Base-by-base conservation (phyloP, 176 grass and related monocot species). In the Ensete glaucum region DNA sequence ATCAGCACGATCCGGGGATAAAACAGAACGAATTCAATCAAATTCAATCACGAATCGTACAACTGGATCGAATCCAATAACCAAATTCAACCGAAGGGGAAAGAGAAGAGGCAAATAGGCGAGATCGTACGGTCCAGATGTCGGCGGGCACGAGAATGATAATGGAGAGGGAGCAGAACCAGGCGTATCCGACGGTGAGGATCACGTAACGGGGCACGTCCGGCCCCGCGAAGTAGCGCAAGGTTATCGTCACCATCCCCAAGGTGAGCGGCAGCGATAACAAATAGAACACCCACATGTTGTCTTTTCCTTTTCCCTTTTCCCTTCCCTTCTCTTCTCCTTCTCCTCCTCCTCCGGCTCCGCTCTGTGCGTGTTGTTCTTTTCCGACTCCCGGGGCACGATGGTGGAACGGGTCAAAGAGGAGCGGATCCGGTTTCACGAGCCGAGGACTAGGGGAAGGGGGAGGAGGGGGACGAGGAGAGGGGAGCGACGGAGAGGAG, bases 141-240 rank as follows among this genome's bases (percentile, higher is more conserved):
- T 99, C 95, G 53, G 95, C 95, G 63, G 95, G 95, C 63, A 99
- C 95, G 73, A 99, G 91, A 84, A 99, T 99, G 85, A 99, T 99
- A 78, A 99, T 87, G 69, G 95, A 92, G 73, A 99, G 88, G 73
- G 95, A 99, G 88, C 91, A 94, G 83, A 99, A 99, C 95, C 95
- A 99, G 56, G 95, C 91, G 84, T 99, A 99, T 73, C 95, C 95
- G 83, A 99, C 95, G 81, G 95, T 91, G 60, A 79, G 72, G 29
- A 91, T 55, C 64, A 99, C 95, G 82, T 99, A 94, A 29, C 84
- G 82, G 64, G 95, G 95, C 78, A 91, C 88, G 70, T 82, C 90
- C 4, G 95, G 95, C 66, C 95, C 95, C 64, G 95, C 91, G 84
- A 99, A 99, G 86, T 99, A 99, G 76, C 88, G 88, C 79, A 99